These are phyloP conservation scores for Eutypa lata DNA, from an alignment of 2,329 filamentous ascomycete genomes.

Conservation along the genomic window DNA sequence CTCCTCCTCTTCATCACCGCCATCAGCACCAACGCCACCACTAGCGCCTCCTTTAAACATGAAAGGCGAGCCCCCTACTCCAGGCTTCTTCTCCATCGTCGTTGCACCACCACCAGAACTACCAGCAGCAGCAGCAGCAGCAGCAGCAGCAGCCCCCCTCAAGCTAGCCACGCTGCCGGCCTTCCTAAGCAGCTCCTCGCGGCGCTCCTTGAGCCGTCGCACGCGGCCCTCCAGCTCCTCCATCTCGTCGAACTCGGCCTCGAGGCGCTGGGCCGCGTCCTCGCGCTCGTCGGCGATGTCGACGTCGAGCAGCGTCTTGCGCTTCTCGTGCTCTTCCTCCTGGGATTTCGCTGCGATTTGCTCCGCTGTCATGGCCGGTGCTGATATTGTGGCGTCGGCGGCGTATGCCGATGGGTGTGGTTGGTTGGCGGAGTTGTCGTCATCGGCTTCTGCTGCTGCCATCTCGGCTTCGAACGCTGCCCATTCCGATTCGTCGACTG, in stretches of 20 bases:
- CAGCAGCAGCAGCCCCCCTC: too few species aligned
- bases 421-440: conserved; percentile 18
- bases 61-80: too few species aligned
- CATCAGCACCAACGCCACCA: too few species aligned
- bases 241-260: conserved; percentile 82
- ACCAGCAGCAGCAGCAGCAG: background rate
- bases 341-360: conserved; percentile 55
- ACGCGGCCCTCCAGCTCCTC: conserved; percentile 73
- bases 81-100: background rate
- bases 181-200: conserved; percentile 58
- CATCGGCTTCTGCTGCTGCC: too few species aligned
- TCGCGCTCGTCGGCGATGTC: conserved; percentile 67
- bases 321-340: conserved; percentile 48
- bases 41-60: too few species aligned
- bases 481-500: conserved; percentile 74
- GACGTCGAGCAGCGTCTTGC: conserved; percentile 50
- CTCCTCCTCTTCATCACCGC: background rate
- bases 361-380: conserved; percentile 63
- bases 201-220: conserved; percentile 63
- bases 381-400: conserved; percentile 61
- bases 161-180: background rate
- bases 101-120: background rate
- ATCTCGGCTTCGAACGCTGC: conserved; percentile 85
- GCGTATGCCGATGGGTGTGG: conserved; percentile 22
- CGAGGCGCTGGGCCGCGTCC: conserved; percentile 69